Evolutionary conservation across 805 yeast genomes (phyloP).

Genomic region (Hanseniaspora pseudoguilliermondii): DNA sequence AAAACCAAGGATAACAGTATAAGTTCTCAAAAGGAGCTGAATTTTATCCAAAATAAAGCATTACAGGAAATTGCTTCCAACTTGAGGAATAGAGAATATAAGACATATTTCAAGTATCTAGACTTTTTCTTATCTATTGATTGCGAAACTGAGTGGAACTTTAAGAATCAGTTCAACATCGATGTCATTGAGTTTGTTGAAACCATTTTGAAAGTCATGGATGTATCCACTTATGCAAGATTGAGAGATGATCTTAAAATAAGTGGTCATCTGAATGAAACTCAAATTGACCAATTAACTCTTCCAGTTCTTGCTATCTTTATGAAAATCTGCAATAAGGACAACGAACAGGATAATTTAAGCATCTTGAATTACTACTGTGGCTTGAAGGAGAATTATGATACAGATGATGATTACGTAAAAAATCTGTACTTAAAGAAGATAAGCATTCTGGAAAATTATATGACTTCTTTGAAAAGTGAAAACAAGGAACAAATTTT

Average conservation of each 20-base stretch:
- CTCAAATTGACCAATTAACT: background rate
- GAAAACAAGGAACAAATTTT: background rate
- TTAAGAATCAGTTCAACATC: conserved; percentile 3
- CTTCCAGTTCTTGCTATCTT: background rate
- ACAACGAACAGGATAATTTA: background rate
- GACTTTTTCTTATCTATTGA: background rate
- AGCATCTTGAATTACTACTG: background rate
- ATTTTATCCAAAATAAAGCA: background rate
- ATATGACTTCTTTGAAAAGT: background rate
- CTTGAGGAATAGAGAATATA: background rate
- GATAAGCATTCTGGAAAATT: background rate
- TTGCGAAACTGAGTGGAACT: conserved; percentile 4
- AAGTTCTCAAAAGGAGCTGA: conserved; percentile 1
- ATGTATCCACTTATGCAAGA: background rate
- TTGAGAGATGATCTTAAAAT: background rate
- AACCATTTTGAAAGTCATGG: background rate
- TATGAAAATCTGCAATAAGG: background rate
- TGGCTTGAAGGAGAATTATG: background rate
- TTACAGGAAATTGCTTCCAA: background rate
- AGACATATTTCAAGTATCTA: background rate
- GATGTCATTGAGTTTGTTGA: conserved; percentile 7
- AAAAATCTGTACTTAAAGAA: conserved; percentile 6
- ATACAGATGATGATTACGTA: background rate
- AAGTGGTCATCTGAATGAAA: background rate
- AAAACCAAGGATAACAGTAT: background rate